Evolutionary conservation across 106 monocot genomes (phyloP).

Genomic region (Dendrobium nobile): DNA sequence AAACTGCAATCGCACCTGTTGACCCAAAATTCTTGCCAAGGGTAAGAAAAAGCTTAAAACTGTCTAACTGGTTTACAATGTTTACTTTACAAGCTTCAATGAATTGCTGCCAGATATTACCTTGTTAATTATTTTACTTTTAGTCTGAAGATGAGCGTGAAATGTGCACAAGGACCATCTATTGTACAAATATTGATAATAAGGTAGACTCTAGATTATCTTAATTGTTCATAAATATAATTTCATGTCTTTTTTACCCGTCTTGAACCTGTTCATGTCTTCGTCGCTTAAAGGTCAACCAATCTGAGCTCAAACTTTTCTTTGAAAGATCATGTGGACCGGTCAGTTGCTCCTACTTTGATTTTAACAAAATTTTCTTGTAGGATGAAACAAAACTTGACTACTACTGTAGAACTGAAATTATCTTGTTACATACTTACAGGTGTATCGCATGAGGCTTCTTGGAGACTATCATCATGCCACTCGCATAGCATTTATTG

Average conservation of each 20-base stretch:
- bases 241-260: too few species aligned
- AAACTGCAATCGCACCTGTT: constrained; percentile 48
- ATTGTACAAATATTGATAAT: constrained; percentile 51
- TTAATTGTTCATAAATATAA: not conserved
- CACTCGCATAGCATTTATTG: constrained; percentile 44
- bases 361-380: not conserved
- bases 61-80: too few species aligned
- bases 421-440: not conserved
- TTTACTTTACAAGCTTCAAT: too few species aligned
- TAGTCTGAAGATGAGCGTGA: constrained; percentile 50
- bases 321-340: constrained; percentile 37
- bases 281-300: constrained; percentile 23
- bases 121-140: not conserved
- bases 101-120: too few species aligned
- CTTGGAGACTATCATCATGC: constrained; percentile 43
- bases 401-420: not conserved
- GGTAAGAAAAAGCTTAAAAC: constrained; percentile 11
- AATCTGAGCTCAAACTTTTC: constrained; percentile 35
- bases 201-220: constrained; percentile 22
- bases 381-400: not conserved
- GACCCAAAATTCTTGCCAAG: constrained; percentile 30
- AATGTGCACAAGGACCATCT: constrained; percentile 40
- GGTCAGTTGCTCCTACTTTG: constrained; percentile 13
- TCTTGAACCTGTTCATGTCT: not conserved
- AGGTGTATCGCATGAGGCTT: constrained; percentile 27